Evolutionary conservation across 1,284 basidiomycete species (phyloP).

Genomic region (Ustilago crameri): DNA sequence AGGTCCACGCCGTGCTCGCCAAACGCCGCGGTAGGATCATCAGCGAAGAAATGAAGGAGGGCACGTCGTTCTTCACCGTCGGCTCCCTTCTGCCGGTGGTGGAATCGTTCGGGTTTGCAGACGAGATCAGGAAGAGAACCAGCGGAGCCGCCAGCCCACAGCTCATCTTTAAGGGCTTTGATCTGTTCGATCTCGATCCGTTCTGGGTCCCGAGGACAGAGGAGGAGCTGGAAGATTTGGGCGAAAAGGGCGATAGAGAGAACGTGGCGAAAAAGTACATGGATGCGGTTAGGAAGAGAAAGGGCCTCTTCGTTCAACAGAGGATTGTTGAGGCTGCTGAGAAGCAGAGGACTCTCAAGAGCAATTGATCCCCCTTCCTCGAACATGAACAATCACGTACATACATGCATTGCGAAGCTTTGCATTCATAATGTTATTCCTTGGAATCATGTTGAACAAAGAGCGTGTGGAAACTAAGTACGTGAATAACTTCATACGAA

Average conservation of each 20-base stretch:
- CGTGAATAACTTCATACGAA: too few species aligned
- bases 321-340: constrained; percentile 65
- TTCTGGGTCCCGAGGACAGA: constrained; percentile 99
- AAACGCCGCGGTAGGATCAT: constrained; percentile 89
- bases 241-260: constrained; percentile 90
- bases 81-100: constrained; percentile 92
- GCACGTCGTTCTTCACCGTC: constrained; percentile 93
- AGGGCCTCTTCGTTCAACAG: constrained; percentile 59
- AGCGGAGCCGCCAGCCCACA: constrained; percentile 97
- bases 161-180: constrained; percentile 87
- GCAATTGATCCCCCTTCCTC: constrained; percentile 45
- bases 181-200: constrained; percentile 75
- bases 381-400: too few species aligned
- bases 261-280: constrained; percentile 96
- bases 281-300: constrained; percentile 79
- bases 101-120: constrained; percentile 96
- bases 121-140: constrained; percentile 95
- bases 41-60: constrained; percentile 98
- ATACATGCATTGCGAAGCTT: too few species aligned
- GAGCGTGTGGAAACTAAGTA: too few species aligned
- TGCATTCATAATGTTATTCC: too few species aligned
- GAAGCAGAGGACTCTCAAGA: constrained; percentile 67
- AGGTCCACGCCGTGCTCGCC: constrained; percentile 95
- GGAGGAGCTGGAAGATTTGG: constrained; percentile 96
- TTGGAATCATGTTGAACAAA: too few species aligned